Evolutionary conservation across 1,284 basidiomycete genomes (phyloP).

Genomic region (Ceratorhiza oryzae-sativae): DNA sequence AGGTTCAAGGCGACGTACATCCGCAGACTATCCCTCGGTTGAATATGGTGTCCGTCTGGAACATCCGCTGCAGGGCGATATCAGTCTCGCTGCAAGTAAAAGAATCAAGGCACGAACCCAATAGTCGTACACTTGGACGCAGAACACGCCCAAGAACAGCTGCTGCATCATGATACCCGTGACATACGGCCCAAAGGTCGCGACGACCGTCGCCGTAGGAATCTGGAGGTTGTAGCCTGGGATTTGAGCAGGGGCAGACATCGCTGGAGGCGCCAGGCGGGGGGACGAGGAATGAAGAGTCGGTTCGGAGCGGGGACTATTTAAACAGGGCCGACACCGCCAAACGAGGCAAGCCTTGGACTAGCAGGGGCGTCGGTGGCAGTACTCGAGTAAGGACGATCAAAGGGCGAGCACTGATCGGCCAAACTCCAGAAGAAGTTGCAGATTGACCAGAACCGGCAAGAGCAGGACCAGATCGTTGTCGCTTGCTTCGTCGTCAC

Average conservation of each 20-base stretch:
- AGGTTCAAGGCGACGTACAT: constrained; percentile 9
- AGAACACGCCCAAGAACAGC: constrained; percentile 42
- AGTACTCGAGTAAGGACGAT: constrained; percentile 2
- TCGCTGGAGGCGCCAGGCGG: background rate
- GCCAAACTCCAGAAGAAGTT: constrained; percentile 1
- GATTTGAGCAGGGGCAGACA: background rate
- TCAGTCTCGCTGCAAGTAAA: background rate
- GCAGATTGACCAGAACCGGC: constrained; percentile 19
- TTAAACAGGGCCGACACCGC: constrained; percentile 5
- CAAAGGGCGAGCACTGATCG: constrained; percentile 17
- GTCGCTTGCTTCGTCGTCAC: constrained; percentile 3
- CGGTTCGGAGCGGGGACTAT: constrained; percentile 9
- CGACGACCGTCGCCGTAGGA: constrained; percentile 8
- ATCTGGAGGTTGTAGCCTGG: constrained; percentile 1
- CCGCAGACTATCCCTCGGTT: background rate
- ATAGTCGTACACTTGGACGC: constrained; percentile 40
- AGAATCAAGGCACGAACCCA: background rate
- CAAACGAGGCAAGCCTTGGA: constrained; percentile 21
- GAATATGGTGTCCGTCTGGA: background rate
- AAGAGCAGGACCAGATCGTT: background rate
- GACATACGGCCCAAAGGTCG: constrained; percentile 40
- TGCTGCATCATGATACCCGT: constrained; percentile 43
- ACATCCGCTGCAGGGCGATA: constrained; percentile 17
- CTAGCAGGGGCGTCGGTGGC: background rate
- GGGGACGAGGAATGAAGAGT: background rate